Percentiles rank a stretch among this genome's conserved stretches.
These are phyloP conservation scores for Auricularia sp. DNA, from an alignment of 768 basidiomycete genomes.

Conservation along the genomic window DNA sequence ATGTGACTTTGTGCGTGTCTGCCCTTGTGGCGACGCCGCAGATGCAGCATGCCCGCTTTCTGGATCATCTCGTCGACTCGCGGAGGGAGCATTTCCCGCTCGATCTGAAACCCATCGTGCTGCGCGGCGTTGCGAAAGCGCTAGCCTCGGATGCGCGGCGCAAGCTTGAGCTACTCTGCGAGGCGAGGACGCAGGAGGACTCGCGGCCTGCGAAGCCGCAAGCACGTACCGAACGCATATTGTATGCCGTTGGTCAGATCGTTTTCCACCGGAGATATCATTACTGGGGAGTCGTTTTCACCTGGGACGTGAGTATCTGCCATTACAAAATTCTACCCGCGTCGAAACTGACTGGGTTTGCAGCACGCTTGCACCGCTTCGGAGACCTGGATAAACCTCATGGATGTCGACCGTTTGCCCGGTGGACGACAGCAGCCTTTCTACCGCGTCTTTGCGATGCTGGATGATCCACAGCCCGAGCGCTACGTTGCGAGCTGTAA, in stretches of 20 bases:
- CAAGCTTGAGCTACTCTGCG: not conserved
- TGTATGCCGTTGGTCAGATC: not conserved
- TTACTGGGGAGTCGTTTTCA: not conserved
- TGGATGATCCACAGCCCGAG: slow-evolving; percentile 18
- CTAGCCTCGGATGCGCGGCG: not conserved
- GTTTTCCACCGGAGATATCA: not conserved
- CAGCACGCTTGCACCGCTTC: slow-evolving; percentile 26
- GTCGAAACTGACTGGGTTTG: not conserved
- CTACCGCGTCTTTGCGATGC: slow-evolving; percentile 28
- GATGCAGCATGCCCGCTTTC: not conserved
- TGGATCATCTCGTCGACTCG: not conserved
- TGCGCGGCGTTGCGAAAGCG: not conserved
- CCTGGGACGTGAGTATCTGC: not conserved
- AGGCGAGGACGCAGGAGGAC: not conserved
- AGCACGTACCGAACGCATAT: not conserved
- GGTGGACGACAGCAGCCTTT: slow-evolving; percentile 41
- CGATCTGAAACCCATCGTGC: not conserved
- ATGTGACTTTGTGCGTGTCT: not conserved
- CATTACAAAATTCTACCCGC: not conserved
- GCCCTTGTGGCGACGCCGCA: not conserved
- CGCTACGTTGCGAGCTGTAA: slow-evolving; percentile 27
- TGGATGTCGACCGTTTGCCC: slow-evolving; percentile 31
- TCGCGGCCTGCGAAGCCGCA: not conserved
- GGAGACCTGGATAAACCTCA: slow-evolving; percentile 35
- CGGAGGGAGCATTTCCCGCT: not conserved